Percentiles rank a stretch among this genome's conserved stretches.
These are phyloP conservation scores for Trifolium pratense DNA, from an alignment of 306 rosid genomes.

Conservation along the genomic window DNA sequence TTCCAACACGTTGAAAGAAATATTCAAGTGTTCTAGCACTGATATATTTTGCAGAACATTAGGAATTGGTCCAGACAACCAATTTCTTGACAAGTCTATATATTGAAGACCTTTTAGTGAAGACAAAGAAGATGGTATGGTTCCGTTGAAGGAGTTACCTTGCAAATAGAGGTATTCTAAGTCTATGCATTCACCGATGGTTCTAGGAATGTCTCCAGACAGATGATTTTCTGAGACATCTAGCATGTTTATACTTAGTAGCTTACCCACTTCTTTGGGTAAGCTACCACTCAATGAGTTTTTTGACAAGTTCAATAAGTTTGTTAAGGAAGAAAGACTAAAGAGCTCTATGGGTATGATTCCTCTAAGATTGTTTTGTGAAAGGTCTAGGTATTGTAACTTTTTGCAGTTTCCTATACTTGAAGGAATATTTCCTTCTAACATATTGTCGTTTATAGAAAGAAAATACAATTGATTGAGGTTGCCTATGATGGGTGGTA, in stretches of 20 bases:
- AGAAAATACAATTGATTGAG: not conserved
- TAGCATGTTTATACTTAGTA: not conserved
- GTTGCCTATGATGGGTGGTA: not conserved
- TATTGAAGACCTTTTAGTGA: constrained; percentile 23
- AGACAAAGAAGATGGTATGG: constrained; percentile 38
- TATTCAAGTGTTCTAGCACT: not conserved
- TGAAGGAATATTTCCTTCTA: not conserved
- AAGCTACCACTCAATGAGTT: not conserved
- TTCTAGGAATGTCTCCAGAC: not conserved
- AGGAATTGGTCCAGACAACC: constrained; percentile 34
- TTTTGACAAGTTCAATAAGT: not conserved
- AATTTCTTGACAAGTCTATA: constrained; percentile 47
- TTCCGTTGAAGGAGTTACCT: not conserved
- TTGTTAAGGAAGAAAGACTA: not conserved
- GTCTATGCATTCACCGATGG: not conserved
- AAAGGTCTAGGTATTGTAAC: not conserved
- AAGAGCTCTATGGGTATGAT: not conserved
- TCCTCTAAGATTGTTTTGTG: not conserved
- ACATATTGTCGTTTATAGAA: not conserved
- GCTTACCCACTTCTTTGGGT: not conserved
- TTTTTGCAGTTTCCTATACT: not conserved
- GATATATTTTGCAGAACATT: not conserved
- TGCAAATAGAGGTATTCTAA: not conserved
- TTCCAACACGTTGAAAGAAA: constrained; percentile 11
- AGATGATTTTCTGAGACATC: not conserved